Percentiles rank a stretch among this genome's conserved stretches.
Conservation (phyloP, 352 stramenopile genomes). For the Globisporangium irregulare region DNA sequence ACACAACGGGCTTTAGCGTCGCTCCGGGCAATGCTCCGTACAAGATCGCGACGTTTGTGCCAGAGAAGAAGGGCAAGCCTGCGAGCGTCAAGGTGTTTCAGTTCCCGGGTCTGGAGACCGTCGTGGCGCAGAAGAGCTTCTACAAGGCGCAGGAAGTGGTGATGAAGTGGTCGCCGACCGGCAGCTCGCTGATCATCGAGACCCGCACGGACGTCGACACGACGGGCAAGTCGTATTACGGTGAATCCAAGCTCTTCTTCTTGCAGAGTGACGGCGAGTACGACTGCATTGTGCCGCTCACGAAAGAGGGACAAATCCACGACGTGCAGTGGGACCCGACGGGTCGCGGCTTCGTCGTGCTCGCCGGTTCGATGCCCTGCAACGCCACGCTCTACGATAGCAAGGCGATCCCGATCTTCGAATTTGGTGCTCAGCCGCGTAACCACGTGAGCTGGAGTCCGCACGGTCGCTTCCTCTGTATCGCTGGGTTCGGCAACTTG, state of each 20-base stretch:
- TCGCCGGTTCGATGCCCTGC: constrained; percentile 94
- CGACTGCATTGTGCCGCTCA: constrained; percentile 88
- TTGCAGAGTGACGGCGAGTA: constrained; percentile 91
- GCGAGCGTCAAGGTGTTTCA: constrained; percentile 84
- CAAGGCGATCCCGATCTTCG: constrained; percentile 93
- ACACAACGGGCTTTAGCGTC: constrained; percentile 83
- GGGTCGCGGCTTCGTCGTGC: constrained; percentile 91
- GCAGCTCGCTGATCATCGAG: constrained; percentile 85
- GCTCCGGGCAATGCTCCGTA: constrained; percentile 71
- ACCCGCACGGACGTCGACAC: constrained; percentile 91
- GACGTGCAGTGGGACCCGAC: constrained; percentile 95
- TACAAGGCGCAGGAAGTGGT: constrained; percentile 90
- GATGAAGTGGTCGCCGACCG: constrained; percentile 89
- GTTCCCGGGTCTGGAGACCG: constrained; percentile 61
- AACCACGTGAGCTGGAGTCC: constrained; percentile 96
- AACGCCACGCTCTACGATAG: constrained; percentile 96
- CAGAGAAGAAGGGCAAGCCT: constrained; percentile 88
- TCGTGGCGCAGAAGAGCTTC: constrained; percentile 85
- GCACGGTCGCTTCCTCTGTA: constrained; percentile 95
- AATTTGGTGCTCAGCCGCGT: constrained; percentile 94
- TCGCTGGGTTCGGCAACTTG: constrained; percentile 97
- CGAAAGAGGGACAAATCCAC: constrained; percentile 91
- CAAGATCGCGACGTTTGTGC: constrained; percentile 85
- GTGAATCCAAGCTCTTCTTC: constrained; percentile 95
- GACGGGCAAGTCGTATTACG: constrained; percentile 97